These are phyloP conservation scores for Hordeum vulgare DNA, from an alignment of 176 grass and related monocot genomes.

Conservation along the genomic window DNA sequence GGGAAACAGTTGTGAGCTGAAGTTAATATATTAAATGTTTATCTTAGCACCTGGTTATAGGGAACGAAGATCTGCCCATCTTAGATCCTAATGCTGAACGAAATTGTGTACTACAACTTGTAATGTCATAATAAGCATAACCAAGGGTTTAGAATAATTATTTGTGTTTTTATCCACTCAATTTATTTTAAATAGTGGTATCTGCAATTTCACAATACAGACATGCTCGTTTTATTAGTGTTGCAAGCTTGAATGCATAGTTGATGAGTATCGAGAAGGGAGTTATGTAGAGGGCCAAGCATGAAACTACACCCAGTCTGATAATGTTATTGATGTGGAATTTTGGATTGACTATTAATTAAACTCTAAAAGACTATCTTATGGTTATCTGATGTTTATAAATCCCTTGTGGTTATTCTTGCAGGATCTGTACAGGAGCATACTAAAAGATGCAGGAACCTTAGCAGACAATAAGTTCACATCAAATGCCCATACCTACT, in stretches of 20 bases:
- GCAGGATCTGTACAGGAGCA: constrained; percentile 80
- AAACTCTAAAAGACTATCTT: neutral
- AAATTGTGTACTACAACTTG: neutral
- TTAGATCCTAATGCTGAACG: neutral
- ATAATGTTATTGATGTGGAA: too few species aligned
- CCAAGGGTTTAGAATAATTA: neutral
- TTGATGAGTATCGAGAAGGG: too few species aligned
- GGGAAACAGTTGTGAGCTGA: neutral
- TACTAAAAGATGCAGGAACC: constrained; percentile 48
- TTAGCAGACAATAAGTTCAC: constrained; percentile 39
- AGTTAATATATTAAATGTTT: neutral
- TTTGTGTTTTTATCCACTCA: neutral
- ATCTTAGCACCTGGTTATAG: neutral
- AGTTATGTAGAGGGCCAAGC: too few species aligned
- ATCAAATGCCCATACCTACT: constrained; percentile 66
- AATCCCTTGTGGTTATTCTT: constrained; percentile 4
- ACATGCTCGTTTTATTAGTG: too few species aligned
- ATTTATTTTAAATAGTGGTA: too few species aligned
- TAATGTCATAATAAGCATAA: neutral
- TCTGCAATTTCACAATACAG: too few species aligned
- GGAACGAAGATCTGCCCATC: neutral
- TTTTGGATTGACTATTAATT: too few species aligned
- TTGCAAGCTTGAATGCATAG: too few species aligned
- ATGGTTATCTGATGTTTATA: neutral
- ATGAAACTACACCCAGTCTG: too few species aligned